A percentile compares a stretch with the other conserved stretches of the same genome.
Conservation (phyloP, 495 filamentous ascomycete species). For the Stereocaulon alpinum region DNA sequence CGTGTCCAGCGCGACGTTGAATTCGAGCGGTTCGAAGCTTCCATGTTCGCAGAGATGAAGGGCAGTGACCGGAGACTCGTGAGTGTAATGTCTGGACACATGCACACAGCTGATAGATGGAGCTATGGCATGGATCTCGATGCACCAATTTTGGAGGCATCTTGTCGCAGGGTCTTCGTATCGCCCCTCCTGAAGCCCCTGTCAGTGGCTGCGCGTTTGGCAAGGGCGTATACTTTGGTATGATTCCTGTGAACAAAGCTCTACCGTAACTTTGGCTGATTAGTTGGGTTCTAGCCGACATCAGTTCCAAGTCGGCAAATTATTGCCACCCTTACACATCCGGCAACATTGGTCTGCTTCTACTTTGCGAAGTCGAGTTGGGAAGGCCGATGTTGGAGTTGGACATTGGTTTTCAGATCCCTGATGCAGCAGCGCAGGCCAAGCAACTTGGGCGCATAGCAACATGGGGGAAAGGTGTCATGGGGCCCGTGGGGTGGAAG, state of each 20-base stretch:
- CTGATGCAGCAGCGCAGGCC: slow-evolving; percentile 48
- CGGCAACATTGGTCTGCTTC: slow-evolving; percentile 50
- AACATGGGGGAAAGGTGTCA: slow-evolving; percentile 55
- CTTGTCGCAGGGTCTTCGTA: slow-evolving; percentile 72
- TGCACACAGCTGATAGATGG: too few relatives aligned
- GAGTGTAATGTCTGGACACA: too few relatives aligned
- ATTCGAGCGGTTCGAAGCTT: slow-evolving; percentile 48
- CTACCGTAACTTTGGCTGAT: too few relatives aligned
- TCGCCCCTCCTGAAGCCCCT: slow-evolving; percentile 75
- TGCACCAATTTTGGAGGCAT: slow-evolving; percentile 75
- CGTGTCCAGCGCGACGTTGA: slow-evolving; percentile 66
- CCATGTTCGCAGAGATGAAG: slow-evolving; percentile 30
- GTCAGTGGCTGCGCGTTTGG: slow-evolving; percentile 72
- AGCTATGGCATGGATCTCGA: slow-evolving; percentile 65
- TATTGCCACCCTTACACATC: slow-evolving; percentile 55
- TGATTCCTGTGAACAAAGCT: not conserved
- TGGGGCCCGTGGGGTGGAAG: slow-evolving; percentile 57
- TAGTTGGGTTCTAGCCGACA: slow-evolving; percentile 45
- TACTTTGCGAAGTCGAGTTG: slow-evolving; percentile 67
- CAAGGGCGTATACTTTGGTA: slow-evolving; percentile 31
- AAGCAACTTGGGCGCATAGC: slow-evolving; percentile 48
- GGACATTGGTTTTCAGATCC: slow-evolving; percentile 4
- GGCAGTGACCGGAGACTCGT: slow-evolving; percentile 50
- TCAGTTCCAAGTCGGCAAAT: slow-evolving; percentile 63
- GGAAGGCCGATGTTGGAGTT: slow-evolving; percentile 51